These are phyloP conservation scores for Neonectria ditissima DNA, from an alignment of 2,329 filamentous ascomycete species.

Conservation along the genomic window DNA sequence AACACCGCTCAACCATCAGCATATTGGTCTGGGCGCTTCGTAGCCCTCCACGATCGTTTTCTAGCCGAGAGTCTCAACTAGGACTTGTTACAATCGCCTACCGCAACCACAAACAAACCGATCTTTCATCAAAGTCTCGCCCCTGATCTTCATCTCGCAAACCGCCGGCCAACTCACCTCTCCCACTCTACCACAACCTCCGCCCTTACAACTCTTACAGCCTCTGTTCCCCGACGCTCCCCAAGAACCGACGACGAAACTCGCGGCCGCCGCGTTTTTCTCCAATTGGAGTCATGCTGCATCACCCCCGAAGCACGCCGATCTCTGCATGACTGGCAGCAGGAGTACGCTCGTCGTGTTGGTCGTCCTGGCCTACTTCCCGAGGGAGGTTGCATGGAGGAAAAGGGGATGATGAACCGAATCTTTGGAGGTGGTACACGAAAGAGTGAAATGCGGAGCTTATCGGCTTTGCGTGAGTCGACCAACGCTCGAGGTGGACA, in stretches of 20 bases:
- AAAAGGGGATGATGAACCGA: conserved; percentile 44
- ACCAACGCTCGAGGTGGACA: conserved; percentile 22
- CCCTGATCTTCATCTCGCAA: conserved; percentile 34
- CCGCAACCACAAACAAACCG: neutral
- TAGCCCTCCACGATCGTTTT: conserved; percentile 64
- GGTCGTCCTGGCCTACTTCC: conserved; percentile 57
- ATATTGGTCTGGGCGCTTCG: conserved; percentile 74
- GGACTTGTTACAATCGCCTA: conserved; percentile 12
- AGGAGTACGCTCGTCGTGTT: conserved; percentile 58
- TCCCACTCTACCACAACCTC: conserved; percentile 50
- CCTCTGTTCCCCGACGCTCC: conserved; percentile 25
- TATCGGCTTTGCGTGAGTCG: conserved; percentile 28
- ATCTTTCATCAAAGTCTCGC: conserved; percentile 21
- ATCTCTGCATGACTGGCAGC: conserved; percentile 63
- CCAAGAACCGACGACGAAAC: conserved; percentile 54
- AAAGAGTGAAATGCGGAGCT: conserved; percentile 39
- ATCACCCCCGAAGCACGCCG: conserved; percentile 59
- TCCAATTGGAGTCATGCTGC: conserved; percentile 60
- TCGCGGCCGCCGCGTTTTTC: conserved; percentile 58
- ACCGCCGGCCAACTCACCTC: conserved; percentile 44
- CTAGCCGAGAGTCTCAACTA: conserved; percentile 44
- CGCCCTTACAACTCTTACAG: conserved; percentile 43
- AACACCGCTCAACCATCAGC: conserved; percentile 58
- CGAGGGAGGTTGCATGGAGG: conserved; percentile 49
- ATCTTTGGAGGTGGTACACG: conserved; percentile 42